These are phyloP conservation scores for Saitozyma podzolica DNA, from an alignment of 768 basidiomycete species.

Conservation along the genomic window DNA sequence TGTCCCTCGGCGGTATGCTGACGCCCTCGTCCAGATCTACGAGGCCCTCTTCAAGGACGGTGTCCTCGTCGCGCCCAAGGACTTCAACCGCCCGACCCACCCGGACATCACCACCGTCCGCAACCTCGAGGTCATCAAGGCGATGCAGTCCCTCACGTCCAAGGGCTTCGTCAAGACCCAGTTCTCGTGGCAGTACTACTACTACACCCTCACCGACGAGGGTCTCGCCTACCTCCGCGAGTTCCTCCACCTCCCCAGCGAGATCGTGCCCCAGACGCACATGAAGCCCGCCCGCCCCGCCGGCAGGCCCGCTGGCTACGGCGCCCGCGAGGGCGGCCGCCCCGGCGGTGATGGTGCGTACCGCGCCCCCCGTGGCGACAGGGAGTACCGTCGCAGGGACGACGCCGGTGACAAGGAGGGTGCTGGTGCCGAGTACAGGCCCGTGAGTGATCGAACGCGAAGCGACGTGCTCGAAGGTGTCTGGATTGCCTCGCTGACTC, in stretches of 20 bases:
- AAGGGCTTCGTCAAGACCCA: constrained; percentile 94
- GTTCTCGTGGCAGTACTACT: constrained; percentile 99
- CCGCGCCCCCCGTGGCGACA: constrained; percentile 52
- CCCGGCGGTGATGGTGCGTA: constrained; percentile 60
- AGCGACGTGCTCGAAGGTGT: neutral
- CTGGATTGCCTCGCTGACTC: constrained; percentile 9
- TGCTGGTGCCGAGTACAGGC: constrained; percentile 84
- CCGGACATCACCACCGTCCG: constrained; percentile 71
- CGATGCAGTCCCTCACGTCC: constrained; percentile 67
- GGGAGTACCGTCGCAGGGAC: constrained; percentile 74
- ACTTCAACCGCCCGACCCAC: constrained; percentile 96
- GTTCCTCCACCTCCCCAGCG: constrained; percentile 88
- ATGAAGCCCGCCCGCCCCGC: constrained; percentile 90
- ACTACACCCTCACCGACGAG: constrained; percentile 94
- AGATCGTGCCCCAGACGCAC: constrained; percentile 97
- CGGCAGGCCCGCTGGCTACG: constrained; percentile 65
- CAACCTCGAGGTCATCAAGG: constrained; percentile 72
- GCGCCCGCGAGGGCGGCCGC: constrained; percentile 65
- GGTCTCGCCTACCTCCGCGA: constrained; percentile 96
- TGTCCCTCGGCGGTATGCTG: neutral
- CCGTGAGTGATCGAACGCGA: constrained; percentile 71
- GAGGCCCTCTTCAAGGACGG: constrained; percentile 99
- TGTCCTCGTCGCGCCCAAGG: constrained; percentile 98
- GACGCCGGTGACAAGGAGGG: constrained; percentile 70
- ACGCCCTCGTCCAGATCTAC: constrained; percentile 64